A percentile compares a stretch with the other conserved stretches of the same genome.
These are phyloP conservation scores for Sphaerostilbella broomeana DNA, from an alignment of 2,329 filamentous ascomycete genomes.

Conservation along the genomic window DNA sequence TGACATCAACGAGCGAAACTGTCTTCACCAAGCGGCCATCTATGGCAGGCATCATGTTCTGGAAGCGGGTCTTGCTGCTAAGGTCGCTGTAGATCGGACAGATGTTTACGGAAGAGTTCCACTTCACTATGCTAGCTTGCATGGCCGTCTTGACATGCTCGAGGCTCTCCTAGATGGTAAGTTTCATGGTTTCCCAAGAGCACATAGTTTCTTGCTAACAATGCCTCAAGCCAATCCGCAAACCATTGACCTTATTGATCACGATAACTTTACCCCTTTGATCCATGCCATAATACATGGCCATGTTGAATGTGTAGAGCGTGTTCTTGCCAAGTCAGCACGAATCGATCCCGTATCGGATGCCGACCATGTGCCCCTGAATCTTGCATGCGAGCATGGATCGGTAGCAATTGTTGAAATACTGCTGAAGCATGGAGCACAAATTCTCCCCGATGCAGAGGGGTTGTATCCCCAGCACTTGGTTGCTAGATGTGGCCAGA, in stretches of 20 bases:
- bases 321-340: conserved; percentile 70
- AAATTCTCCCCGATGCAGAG: conserved; percentile 89
- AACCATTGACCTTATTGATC: conserved; percentile 82
- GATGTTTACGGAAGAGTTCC: conserved; percentile 94
- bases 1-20: conserved; percentile 96
- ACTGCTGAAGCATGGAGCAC: conserved; percentile 71
- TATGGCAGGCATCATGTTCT: conserved; percentile 80
- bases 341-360: conserved; percentile 80
- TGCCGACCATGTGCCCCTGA: conserved; percentile 87
- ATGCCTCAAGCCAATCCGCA: conserved; percentile 51
- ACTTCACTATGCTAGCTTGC: conserved; percentile 92
- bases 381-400: conserved; percentile 90
- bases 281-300: conserved; percentile 93
- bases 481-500: conserved; percentile 81
- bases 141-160: conserved; percentile 80
- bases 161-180: conserved; percentile 62
- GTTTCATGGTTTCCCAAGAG: conserved; percentile 10
- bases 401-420: conserved; percentile 79
- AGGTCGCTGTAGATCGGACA: conserved; percentile 69
- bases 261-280: conserved; percentile 94
- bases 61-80: conserved; percentile 63
- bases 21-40: conserved; percentile 92
- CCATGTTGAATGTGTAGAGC: conserved; percentile 71
- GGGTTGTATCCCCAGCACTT: conserved; percentile 96
- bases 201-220: conserved; percentile 9